A percentile compares a stretch with the other conserved stretches of the same genome.
These are phyloP conservation scores for Tetrahymena malaccensis DNA, from an alignment of 73 alveolate genomes.

Conservation along the genomic window DNA sequence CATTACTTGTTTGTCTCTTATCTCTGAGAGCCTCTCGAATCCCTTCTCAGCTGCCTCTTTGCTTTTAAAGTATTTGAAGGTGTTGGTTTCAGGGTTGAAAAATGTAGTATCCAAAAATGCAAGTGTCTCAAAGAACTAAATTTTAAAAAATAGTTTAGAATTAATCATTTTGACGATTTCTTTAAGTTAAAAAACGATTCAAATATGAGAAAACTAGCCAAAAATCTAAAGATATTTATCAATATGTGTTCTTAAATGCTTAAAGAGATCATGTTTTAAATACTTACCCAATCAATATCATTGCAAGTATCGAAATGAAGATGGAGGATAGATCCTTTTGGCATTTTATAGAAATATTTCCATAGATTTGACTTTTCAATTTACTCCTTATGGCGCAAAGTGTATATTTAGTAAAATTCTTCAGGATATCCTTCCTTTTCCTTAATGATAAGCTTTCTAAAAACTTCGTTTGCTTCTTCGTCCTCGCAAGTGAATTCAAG, in stretches of 20 bases:
- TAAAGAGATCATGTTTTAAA: neutral
- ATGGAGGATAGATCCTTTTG: neutral
- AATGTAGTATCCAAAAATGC: neutral
- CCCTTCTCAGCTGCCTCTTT: neutral
- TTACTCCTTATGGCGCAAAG: neutral
- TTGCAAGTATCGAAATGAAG: neutral
- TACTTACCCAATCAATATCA: neutral
- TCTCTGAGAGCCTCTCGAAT: neutral
- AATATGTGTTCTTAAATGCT: neutral
- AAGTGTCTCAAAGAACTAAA: neutral
- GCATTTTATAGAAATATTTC: neutral
- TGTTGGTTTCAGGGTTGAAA: neutral
- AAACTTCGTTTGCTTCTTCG: neutral
- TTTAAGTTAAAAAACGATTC: neutral
- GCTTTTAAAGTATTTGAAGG: neutral
- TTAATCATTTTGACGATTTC: neutral
- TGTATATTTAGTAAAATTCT: neutral
- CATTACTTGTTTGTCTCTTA: neutral
- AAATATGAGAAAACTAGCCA: neutral
- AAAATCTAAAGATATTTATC: neutral
- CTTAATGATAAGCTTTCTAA: neutral
- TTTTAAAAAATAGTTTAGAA: neutral
- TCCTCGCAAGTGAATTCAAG: neutral
- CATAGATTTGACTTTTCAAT: neutral
- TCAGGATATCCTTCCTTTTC: neutral